Conservation (phyloP, 805 yeast species). For the Pichia deserticola region DNA sequence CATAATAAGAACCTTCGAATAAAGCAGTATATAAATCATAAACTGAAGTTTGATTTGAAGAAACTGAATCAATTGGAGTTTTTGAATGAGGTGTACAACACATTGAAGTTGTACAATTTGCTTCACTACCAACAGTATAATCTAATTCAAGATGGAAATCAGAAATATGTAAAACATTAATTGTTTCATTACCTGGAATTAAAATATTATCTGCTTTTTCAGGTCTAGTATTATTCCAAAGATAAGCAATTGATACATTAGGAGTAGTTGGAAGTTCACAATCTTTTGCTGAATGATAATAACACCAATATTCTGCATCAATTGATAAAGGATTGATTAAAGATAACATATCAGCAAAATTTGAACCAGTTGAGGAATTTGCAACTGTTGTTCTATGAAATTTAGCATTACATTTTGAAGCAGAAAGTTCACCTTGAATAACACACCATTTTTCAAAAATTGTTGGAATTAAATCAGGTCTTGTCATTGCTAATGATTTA, state of each 20-base stretch:
- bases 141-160: conserved; percentile 59
- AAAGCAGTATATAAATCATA: conserved; percentile 7
- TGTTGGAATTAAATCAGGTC: conserved; percentile 35
- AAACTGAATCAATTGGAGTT: neutral
- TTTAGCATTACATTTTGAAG: conserved; percentile 24
- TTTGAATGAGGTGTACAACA: conserved; percentile 52
- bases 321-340: conserved; percentile 44
- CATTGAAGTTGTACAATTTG: conserved; percentile 46
- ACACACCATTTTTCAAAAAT: conserved; percentile 39
- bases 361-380: conserved; percentile 33
- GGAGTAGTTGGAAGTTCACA: conserved; percentile 52
- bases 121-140: conserved; percentile 47
- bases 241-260: conserved; percentile 31
- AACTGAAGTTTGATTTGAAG: conserved; percentile 1
- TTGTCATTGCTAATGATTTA: conserved; percentile 30
- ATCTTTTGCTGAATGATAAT: conserved; percentile 37
- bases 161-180: conserved; percentile 58
- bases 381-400: conserved; percentile 34
- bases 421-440: conserved; percentile 23
- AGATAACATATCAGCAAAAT: conserved; percentile 43
- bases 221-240: conserved; percentile 38
- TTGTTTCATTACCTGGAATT: conserved; percentile 31
- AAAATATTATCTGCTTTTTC: conserved; percentile 37
- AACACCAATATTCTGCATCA: conserved; percentile 59
- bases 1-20: conserved; percentile 16